A percentile compares a stretch with the other conserved stretches of the same genome.
Conservation (phyloP, 2,329 filamentous ascomycete genomes). For the Aspergillus ruber region DNA sequence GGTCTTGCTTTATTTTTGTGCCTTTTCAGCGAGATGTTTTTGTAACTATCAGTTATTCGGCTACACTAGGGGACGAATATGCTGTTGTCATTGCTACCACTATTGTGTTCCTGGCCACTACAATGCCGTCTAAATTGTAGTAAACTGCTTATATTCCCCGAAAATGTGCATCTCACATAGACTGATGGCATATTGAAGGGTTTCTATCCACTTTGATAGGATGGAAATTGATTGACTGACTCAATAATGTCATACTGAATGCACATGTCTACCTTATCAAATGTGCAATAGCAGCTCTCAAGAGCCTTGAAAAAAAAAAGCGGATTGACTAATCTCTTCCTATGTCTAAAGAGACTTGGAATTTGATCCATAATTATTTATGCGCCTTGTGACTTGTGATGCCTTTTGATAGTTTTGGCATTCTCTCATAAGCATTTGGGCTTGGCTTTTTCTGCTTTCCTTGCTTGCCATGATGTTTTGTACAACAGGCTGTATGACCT, state of each 20-base stretch:
- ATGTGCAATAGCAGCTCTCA: too few relatives aligned
- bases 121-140: too few relatives aligned
- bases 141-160: too few relatives aligned
- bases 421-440: slow-evolving; percentile 44
- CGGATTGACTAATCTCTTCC: too few relatives aligned
- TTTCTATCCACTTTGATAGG: too few relatives aligned
- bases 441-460: slow-evolving; percentile 30
- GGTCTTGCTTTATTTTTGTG: background rate
- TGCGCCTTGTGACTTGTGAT: slow-evolving; percentile 5
- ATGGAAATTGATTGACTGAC: too few relatives aligned
- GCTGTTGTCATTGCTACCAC: slow-evolving; percentile 1
- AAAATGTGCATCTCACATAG: too few relatives aligned
- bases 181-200: too few relatives aligned
- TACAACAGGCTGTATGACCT: slow-evolving; percentile 11
- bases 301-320: too few relatives aligned
- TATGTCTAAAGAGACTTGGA: background rate
- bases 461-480: slow-evolving; percentile 15
- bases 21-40: background rate
- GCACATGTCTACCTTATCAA: too few relatives aligned
- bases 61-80: slow-evolving; percentile 19
- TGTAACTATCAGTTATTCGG: slow-evolving; percentile 10
- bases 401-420: slow-evolving; percentile 29
- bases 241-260: too few relatives aligned
- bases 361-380: slow-evolving; percentile 4
- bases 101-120: too few relatives aligned